Evolutionary conservation across 768 basidiomycete species (phyloP).

Genomic region (Heimioporus sp.): DNA sequence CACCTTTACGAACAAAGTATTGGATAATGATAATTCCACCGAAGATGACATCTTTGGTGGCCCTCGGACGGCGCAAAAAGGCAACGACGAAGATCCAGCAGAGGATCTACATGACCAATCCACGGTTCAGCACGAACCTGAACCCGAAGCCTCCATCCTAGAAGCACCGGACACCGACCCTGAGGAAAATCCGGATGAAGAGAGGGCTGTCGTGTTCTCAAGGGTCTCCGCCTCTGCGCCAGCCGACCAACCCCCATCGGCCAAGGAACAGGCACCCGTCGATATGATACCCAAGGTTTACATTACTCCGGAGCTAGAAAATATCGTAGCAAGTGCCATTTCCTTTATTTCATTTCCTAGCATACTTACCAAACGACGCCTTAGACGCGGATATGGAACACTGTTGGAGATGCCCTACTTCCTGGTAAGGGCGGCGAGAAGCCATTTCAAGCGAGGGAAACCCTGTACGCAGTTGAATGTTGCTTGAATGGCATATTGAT

Average conservation of each 20-base stretch:
- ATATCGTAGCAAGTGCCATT: slow-evolving; percentile 50
- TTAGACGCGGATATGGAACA: slow-evolving; percentile 69
- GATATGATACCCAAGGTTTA: slow-evolving; percentile 38
- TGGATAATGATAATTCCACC: neutral
- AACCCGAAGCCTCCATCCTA: slow-evolving; percentile 1
- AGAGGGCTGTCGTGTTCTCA: slow-evolving; percentile 30
- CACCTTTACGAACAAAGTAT: slow-evolving; percentile 6
- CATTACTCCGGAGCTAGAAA: slow-evolving; percentile 63
- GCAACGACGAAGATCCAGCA: neutral
- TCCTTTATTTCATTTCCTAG: neutral
- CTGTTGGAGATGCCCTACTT: slow-evolving; percentile 62
- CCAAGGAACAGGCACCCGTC: slow-evolving; percentile 2
- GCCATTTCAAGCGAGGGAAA: slow-evolving; percentile 55
- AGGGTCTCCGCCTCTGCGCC: slow-evolving; percentile 4
- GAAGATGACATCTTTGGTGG: slow-evolving; percentile 9
- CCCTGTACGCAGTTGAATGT: slow-evolving; percentile 44
- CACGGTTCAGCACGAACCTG: slow-evolving; percentile 5
- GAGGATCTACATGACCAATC: slow-evolving; percentile 12
- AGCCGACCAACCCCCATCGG: slow-evolving; percentile 1
- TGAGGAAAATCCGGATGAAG: slow-evolving; percentile 26
- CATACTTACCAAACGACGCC: neutral
- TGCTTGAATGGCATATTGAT: neutral
- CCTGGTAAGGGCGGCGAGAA: slow-evolving; percentile 46
- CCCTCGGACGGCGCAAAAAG: neutral
- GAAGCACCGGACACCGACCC: slow-evolving; percentile 1